Base-by-base conservation (phyloP, 2,329 filamentous ascomycete genomes). In the Hysterium pulicare region DNA sequence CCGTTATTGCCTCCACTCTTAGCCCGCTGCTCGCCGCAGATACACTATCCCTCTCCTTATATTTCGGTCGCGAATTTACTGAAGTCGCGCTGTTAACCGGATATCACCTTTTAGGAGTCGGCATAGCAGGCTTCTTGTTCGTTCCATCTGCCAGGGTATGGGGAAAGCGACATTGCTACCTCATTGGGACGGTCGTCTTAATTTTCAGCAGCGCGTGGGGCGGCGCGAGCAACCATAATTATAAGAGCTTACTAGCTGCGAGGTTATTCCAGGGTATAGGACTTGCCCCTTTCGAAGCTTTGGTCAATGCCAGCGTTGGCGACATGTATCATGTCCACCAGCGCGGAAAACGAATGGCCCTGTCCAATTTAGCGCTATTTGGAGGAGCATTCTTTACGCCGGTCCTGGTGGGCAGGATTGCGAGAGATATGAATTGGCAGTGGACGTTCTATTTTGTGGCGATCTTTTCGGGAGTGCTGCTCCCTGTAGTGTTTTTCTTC, bases 291-390 rank as follows among this genome's bases (percentile, higher is more conserved):
- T 96, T 93, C 52, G 91, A 97, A 68, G 87, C 87, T 1, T 72
- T 96, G 19, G 84, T 96, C 44, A 95, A 95, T 66, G 88, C 88
- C 1, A 84, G 82, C 37, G 87, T 96, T 5, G 91, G 90, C 31
- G 91, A 97, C 64, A 64, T 97, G 39, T 96, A 91, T 68, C 93
- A 84, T 65, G 89, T 96, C 20, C 91, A 91, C 70, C 82, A 87
- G 73, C 78, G 87, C 40, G 90, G 90, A 23, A 80, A 85, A 53
- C 81, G 90, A 42, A 96, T 96, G 91, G 91, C 91, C 1, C 74
- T 95, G 41, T 77, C 76, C 3, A 87, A 86, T 56, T 73, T 86
- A 22, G 76, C 80, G n/a, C 70, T 87, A 2, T 87, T 86, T 50
- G 84, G 84, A 2, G 82, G 82, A 13, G 79, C 82, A 1, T 87